These are phyloP conservation scores for Vitis labrusca DNA, from an alignment of 164 flowering plant species.

Conservation along the genomic window DNA sequence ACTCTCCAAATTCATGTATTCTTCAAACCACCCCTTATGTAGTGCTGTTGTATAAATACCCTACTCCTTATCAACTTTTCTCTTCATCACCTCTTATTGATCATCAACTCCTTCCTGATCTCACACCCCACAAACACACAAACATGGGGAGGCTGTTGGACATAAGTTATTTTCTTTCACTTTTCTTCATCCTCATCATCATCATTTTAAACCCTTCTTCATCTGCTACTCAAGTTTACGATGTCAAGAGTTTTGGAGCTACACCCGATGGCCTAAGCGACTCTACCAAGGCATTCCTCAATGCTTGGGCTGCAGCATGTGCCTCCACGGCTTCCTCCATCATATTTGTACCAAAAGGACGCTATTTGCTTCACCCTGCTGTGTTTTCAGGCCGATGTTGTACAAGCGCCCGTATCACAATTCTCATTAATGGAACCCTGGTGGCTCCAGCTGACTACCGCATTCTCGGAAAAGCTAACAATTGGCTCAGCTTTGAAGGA, in stretches of 20 bases:
- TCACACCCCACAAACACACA: too few relatives aligned
- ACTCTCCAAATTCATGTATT: too few relatives aligned
- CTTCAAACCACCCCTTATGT: too few relatives aligned
- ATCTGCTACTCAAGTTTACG: not conserved
- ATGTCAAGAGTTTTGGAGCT: slow-evolving; percentile 19
- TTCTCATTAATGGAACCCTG: slow-evolving; percentile 18
- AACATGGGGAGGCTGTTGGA: too few relatives aligned
- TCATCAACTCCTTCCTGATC: too few relatives aligned
- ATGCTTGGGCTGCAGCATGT: slow-evolving; percentile 23
- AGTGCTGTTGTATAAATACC: too few relatives aligned
- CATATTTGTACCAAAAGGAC: slow-evolving; percentile 17
- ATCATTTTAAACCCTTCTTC: not conserved
- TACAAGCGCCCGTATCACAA: slow-evolving; percentile 5
- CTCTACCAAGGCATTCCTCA: slow-evolving; percentile 13
- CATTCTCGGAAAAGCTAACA: not conserved
- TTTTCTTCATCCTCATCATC: not conserved
- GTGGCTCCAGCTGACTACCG: slow-evolving; percentile 23
- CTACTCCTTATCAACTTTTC: too few relatives aligned
- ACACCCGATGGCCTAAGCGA: slow-evolving; percentile 13
- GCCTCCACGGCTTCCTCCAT: not conserved
- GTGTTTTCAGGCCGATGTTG: slow-evolving; percentile 11
- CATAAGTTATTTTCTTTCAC: not conserved
- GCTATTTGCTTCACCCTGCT: slow-evolving; percentile 13
- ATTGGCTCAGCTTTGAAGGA: slow-evolving; percentile 21
- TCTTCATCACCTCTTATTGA: too few relatives aligned